These are phyloP conservation scores for Aphanomyces invadans DNA, from an alignment of 352 stramenopile species.

Conservation along the genomic window DNA sequence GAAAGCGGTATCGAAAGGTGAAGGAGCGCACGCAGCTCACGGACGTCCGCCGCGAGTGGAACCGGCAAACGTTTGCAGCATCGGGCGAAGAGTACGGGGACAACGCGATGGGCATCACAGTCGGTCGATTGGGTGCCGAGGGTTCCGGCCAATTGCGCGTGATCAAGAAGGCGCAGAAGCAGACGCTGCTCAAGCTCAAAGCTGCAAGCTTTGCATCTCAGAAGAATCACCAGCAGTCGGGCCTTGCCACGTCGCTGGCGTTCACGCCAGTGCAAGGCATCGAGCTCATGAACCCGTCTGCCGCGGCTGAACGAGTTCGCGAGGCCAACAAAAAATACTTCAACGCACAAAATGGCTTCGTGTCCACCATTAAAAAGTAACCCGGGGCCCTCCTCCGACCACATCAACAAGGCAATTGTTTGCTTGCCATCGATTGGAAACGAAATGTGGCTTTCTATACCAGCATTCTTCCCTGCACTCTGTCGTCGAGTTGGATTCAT, in stretches of 20 bases:
- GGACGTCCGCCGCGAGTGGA: conserved; percentile 95
- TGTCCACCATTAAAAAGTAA: conserved; percentile 19
- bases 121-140: conserved; percentile 86
- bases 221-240: conserved; percentile 60
- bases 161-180: conserved; percentile 85
- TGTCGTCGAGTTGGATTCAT: no score
- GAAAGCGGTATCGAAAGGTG: conserved; percentile 91
- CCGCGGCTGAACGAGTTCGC: conserved; percentile 83
- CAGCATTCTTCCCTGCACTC: no score
- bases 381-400: no score
- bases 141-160: conserved; percentile 84
- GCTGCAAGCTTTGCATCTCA: conserved; percentile 74
- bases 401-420: no score
- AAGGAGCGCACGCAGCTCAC: conserved; percentile 98
- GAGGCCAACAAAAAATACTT: conserved; percentile 98
- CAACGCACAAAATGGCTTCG: conserved; percentile 89
- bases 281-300: conserved; percentile 96
- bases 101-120: conserved; percentile 96
- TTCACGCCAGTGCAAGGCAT: conserved; percentile 96
- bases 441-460: no score
- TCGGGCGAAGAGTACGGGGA: conserved; percentile 95
- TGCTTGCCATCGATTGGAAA: no score
- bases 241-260: conserved; percentile 93
- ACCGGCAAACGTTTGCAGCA: conserved; percentile 92
- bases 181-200: conserved; percentile 89